These are phyloP conservation scores for Batkoa obscura DNA, from an alignment of 371 early-diverging fungal species.

Conservation along the genomic window DNA sequence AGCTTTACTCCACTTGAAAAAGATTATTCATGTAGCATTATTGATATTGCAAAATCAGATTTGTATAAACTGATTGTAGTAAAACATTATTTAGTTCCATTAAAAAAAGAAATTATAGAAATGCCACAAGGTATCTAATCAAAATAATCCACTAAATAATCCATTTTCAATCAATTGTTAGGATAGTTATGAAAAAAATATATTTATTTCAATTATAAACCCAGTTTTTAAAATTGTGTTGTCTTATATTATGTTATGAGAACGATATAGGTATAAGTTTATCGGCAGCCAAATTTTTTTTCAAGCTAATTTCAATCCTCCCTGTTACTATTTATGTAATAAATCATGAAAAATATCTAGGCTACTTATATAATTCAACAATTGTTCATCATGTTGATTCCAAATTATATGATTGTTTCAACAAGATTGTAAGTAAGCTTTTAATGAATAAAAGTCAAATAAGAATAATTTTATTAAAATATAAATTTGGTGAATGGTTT, in stretches of 20 bases:
- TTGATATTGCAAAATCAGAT: neutral
- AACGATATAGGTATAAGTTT: neutral
- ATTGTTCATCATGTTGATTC: neutral
- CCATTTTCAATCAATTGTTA: too few relatives aligned
- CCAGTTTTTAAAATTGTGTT: neutral
- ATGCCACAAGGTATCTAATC: too few relatives aligned
- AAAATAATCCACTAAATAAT: too few relatives aligned
- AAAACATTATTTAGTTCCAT: neutral
- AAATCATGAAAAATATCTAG: neutral
- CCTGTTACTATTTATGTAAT: neutral
- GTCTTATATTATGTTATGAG: neutral
- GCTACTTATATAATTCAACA: neutral
- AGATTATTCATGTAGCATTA: too few relatives aligned
- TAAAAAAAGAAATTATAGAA: too few relatives aligned
- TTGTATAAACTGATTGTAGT: neutral
- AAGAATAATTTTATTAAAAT: neutral
- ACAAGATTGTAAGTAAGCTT: neutral
- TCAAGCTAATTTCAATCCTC: neutral
- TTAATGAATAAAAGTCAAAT: neutral
- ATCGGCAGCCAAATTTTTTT: neutral
- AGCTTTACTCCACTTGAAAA: neutral
- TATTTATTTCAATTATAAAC: neutral
- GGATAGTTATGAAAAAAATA: too few relatives aligned
- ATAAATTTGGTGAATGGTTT: constrained; percentile 2
- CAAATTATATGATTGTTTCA: neutral